Evolutionary conservation across 306 rosid genomes (phyloP), one percentile per base, ranked within the genome.

Genomic region (Acacia confusa): DNA sequence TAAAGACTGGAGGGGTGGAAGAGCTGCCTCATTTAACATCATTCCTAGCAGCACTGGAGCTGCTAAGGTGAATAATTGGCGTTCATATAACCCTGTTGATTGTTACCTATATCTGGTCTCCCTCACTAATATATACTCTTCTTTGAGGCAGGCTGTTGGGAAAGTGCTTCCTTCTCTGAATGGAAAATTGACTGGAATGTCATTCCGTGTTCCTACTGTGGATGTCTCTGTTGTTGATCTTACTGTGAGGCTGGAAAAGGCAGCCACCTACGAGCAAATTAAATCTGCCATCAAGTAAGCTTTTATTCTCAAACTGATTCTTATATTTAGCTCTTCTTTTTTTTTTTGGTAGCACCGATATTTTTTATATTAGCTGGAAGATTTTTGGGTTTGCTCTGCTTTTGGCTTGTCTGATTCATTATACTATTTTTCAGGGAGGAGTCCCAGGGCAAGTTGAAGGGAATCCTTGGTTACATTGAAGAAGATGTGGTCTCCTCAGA

Each of bases 41-140:
- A 94, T 94, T 88, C 98, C 98, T 55, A 94, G 98, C 88, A 94
- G 98, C 84, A 94, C 98, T 25, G 97, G 98, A 70, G 97, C 97
- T 48, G 98, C 98, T 20, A 94, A 94, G 98, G 98, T 94, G 79
- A 81, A 32, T 40, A 30, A 24, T 75, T 72, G 5, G 36, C 28
- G 10, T 13, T 6, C 20, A 30, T 75, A 0, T 81, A 25, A 9
- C 19, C 34, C 61, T 55, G 32, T 40, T 14, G 50, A 8, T 2
- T 7, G n/a, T 4, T 10, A 17, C 41, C 36, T 5, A 34, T 15
- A 25, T 74, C 60, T 19, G n/a, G 52, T 30, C 32, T 60, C 8
- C 9, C 5, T 40, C 50, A 45, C 30, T 82, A 69, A 70, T 13
- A 27, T 3, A 20, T 1, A n/a, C n/a, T 40, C 41, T 1, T 45